Evolutionary conservation across 108 stramenopile species (phyloP).

Genomic region (Skeletonema tropicum): DNA sequence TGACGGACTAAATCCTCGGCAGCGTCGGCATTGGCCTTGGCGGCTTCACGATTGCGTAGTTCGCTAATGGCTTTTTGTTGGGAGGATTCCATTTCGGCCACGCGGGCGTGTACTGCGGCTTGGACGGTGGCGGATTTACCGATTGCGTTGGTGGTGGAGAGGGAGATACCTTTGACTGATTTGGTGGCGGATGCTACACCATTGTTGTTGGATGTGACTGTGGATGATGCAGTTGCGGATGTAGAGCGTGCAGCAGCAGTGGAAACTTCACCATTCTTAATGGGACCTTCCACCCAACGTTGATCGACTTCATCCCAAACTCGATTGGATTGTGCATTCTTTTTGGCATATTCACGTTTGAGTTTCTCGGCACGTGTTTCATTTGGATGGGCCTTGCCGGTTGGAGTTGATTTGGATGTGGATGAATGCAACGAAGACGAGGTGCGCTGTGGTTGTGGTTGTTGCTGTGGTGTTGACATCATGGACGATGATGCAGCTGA

Average conservation of each 20-base stretch:
- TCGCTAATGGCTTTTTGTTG: conserved; percentile 77
- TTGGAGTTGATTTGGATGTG: conserved; percentile 39
- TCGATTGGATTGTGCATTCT: conserved; percentile 61
- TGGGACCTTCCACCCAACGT: conserved; percentile 70
- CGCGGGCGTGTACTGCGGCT: conserved; percentile 70
- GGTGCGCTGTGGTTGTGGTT: no score
- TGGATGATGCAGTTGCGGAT: neutral
- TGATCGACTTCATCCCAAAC: conserved; percentile 93
- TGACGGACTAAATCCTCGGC: conserved; percentile 79
- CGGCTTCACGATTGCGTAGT: conserved; percentile 68
- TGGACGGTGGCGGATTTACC: conserved; percentile 76
- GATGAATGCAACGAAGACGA: neutral
- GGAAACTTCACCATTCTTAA: conserved; percentile 40
- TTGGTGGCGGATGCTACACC: conserved; percentile 15
- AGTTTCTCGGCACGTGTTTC: conserved; percentile 79
- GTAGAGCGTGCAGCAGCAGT: neutral
- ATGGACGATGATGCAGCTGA: no score
- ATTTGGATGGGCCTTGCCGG: conserved; percentile 49
- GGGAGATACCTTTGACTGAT: conserved; percentile 66
- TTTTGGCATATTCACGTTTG: conserved; percentile 74
- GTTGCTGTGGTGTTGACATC: no score
- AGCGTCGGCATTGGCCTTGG: conserved; percentile 64
- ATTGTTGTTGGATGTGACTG: conserved; percentile 13
- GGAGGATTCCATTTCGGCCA: conserved; percentile 74
- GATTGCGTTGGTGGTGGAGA: conserved; percentile 68